phyloP scores from a whole-genome alignment of 768 basidiomycete genomes.

The Leccinellum luteum region DNA sequence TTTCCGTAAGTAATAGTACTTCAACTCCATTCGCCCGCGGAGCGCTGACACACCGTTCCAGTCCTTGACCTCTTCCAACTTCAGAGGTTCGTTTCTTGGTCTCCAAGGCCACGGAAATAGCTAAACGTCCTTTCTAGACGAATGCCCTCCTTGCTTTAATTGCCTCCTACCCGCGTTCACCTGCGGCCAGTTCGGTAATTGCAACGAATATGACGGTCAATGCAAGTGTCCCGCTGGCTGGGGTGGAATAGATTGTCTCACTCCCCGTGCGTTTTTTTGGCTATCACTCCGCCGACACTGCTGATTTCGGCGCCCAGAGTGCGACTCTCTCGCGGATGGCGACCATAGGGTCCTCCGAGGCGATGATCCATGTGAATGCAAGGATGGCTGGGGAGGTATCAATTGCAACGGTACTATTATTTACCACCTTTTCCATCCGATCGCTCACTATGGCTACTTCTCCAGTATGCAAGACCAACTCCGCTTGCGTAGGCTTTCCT shows the following conservation, averaged over 20 bases:
- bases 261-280: slow-evolving; percentile 64
- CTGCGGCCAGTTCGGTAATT: slow-evolving; percentile 90
- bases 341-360: slow-evolving; percentile 79
- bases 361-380: slow-evolving; percentile 79
- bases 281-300: background rate
- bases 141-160: slow-evolving; percentile 93
- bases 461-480: slow-evolving; percentile 81
- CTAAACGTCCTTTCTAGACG: slow-evolving; percentile 32
- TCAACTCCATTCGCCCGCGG: background rate
- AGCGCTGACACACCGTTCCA: slow-evolving; percentile 11
- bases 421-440: background rate
- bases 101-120: background rate
- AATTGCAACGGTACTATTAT: slow-evolving; percentile 87
- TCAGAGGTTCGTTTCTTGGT: slow-evolving; percentile 10
- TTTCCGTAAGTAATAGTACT: slow-evolving; percentile 23
- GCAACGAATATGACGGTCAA: slow-evolving; percentile 90
- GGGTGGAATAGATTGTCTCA: slow-evolving; percentile 93
- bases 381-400: slow-evolving; percentile 92
- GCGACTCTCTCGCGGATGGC: slow-evolving; percentile 92
- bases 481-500: slow-evolving; percentile 79
- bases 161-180: slow-evolving; percentile 89
- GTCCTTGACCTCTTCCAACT: slow-evolving; percentile 21
- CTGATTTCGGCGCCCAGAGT: slow-evolving; percentile 51
- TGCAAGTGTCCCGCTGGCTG: slow-evolving; percentile 98
- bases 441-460: background rate